Conservation (phyloP, 108 stramenopile species). For the Mayamaea pseudoterrestris region DNA sequence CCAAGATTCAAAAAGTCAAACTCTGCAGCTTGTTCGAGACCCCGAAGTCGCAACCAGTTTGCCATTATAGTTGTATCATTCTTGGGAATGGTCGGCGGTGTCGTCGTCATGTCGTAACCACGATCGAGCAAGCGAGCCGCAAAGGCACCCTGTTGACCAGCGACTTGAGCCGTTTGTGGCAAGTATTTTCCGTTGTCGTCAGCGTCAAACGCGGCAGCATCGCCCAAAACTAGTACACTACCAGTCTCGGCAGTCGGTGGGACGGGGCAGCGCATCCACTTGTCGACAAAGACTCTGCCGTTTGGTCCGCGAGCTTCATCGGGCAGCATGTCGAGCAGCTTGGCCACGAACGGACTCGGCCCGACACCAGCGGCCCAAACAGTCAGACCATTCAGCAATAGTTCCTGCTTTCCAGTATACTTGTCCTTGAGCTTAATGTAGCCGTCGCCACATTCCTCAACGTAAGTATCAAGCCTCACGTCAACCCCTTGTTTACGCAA, state of each 20-base stretch:
- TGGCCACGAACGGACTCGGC: constrained; percentile 41
- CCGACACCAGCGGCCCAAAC: constrained; percentile 59
- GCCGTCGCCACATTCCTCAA: constrained; percentile 33
- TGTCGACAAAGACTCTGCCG: constrained; percentile 53
- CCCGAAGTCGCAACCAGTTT: constrained; percentile 34
- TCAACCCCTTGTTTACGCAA: constrained; percentile 38
- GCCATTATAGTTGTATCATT: constrained; percentile 4
- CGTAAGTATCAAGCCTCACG: constrained; percentile 39
- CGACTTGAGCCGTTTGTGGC: constrained; percentile 73
- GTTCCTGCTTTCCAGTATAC: constrained; percentile 19
- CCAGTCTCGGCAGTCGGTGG: constrained; percentile 20
- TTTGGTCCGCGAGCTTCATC: constrained; percentile 15
- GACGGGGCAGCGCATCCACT: constrained; percentile 41
- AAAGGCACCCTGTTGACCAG: constrained; percentile 71
- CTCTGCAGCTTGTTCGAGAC: constrained; percentile 29
- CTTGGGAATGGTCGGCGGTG: constrained; percentile 20
- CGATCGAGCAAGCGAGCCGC: constrained; percentile 48
- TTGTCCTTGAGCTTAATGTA: constrained; percentile 17
- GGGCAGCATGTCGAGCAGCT: constrained; percentile 36
- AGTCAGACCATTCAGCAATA: constrained; percentile 28
- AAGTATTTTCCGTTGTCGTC: constrained; percentile 15
- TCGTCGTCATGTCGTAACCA: constrained; percentile 35
- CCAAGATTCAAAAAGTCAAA: constrained; percentile 69
- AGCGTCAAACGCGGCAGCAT: constrained; percentile 35
- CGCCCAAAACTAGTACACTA: constrained; percentile 45